Base-by-base conservation (phyloP, 2,329 filamentous ascomycete species). In the Fusarium odoratissimum region DNA sequence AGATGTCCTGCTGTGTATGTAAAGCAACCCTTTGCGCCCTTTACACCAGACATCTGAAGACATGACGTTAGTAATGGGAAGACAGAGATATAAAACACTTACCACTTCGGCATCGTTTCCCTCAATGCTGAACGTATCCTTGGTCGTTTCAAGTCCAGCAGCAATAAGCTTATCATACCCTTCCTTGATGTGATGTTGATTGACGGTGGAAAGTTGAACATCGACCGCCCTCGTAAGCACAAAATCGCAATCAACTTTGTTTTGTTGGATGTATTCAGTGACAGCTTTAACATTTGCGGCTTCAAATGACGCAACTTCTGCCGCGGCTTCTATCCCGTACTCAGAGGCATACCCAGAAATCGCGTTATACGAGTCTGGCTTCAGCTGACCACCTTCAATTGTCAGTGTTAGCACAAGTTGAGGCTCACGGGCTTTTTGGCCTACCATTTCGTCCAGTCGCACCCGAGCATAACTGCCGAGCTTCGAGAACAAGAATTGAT, bases 41-140 rank as follows among this genome's bases (percentile, higher is more conserved):
- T 52, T 0, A 52, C 31, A 3, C 48, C 48, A 14, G 48, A 52
- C 23, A 52, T 28, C 48, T 37, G 4, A 1, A 51, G 8, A 3
- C 2, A 11, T 16, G 2, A 4, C 2, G 23, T 51, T 8, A 51
- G 48, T 2, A 21, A 25, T 14, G 2, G 4, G 1, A 4, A 51
- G 2, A 4, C 2, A 11, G 6, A 25, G 9, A 14, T 19, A 21
- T 0, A 11, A 5, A 1, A 7, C 6, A 6, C 31, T 7, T 5
- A 51, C 48, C 17, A 28, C 19, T 21, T 37, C 48, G 0, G 48
- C 31, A 52, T 52, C 23, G 4, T 52, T 21, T 0, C 13, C 31
- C 6, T 52, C 31, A 11, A 52, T 3, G 12, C 48, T 16, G 6
- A 35, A 25, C 1, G 31, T 52, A 8, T 52, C 5, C 12, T 37